Evolutionary conservation across 371 early-diverging fungal genomes (phyloP).

Genomic region (Saksenaea oblongispora): DNA sequence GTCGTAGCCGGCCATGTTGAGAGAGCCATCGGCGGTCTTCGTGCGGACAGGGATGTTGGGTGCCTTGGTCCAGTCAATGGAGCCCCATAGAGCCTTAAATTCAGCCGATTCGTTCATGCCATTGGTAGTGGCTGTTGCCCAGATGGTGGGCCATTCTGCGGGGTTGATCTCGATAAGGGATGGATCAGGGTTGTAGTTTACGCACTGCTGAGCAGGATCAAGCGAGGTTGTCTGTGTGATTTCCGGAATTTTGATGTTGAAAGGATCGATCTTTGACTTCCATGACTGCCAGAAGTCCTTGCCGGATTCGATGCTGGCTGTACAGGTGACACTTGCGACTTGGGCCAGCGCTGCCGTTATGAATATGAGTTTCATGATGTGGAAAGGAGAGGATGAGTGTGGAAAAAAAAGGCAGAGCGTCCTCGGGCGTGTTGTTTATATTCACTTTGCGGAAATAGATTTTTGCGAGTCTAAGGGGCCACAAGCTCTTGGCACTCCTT

Average conservation of each 20-base stretch:
- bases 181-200: constrained; percentile 20
- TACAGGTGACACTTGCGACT: not conserved
- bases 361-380: not conserved
- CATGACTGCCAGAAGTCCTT: constrained; percentile 20
- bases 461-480: not conserved
- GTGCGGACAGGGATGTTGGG: constrained; percentile 27
- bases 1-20: constrained; percentile 25
- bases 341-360: constrained; percentile 1
- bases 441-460: not conserved
- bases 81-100: constrained; percentile 26
- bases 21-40: constrained; percentile 13
- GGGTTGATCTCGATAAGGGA: constrained; percentile 15
- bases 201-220: constrained; percentile 28
- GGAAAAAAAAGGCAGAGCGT: not conserved
- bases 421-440: not conserved
- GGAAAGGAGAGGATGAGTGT: not conserved
- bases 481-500: constrained; percentile 6
- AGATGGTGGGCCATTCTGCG: constrained; percentile 32
- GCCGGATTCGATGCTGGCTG: not conserved
- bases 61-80: constrained; percentile 28
- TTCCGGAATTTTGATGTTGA: constrained; percentile 28
- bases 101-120: constrained; percentile 36
- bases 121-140: constrained; percentile 36
- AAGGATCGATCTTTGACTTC: constrained; percentile 29
- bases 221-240: constrained; percentile 39